A percentile compares a stretch with the other conserved stretches of the same genome.
These are phyloP conservation scores for Pseudohalonectria lignicola DNA, from an alignment of 2,329 filamentous ascomycete genomes.

Conservation along the genomic window DNA sequence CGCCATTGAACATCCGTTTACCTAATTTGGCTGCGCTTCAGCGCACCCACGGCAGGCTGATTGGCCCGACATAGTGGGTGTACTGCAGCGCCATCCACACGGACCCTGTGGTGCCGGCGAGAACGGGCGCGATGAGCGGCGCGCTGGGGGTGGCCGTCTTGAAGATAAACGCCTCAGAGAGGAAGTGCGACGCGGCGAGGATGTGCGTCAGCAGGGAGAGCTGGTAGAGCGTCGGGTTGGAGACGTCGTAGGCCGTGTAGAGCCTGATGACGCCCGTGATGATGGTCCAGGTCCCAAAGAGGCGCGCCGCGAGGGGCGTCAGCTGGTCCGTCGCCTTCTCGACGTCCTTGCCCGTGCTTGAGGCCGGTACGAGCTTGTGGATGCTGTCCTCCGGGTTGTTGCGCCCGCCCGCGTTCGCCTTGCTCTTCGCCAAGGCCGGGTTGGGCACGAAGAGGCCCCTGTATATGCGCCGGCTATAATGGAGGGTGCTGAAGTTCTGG, in stretches of 20 bases:
- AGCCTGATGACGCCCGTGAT: constrained; percentile 65
- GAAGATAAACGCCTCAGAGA: constrained; percentile 70
- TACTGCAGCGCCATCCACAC: constrained; percentile 59
- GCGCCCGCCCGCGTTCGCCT: constrained; percentile 14
- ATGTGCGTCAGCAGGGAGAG: constrained; percentile 73
- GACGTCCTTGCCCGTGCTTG: constrained; percentile 29
- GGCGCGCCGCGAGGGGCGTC: constrained; percentile 64
- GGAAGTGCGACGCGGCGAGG: constrained; percentile 68
- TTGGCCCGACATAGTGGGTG: constrained; percentile 49
- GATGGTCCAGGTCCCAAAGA: constrained; percentile 84
- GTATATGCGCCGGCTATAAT: constrained; percentile 83
- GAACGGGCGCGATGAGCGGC: constrained; percentile 44
- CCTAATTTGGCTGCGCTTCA: too few relatives aligned
- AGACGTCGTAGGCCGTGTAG: constrained; percentile 76
- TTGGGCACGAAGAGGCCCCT: constrained; percentile 50
- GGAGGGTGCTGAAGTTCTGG: constrained; percentile 70
- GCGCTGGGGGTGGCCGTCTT: constrained; percentile 57
- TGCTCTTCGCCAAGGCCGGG: constrained; percentile 27
- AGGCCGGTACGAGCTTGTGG: constrained; percentile 36
- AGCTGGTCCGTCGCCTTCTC: constrained; percentile 45
- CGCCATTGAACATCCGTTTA: too few relatives aligned
- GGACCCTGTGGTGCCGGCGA: constrained; percentile 29
- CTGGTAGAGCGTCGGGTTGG: constrained; percentile 63
- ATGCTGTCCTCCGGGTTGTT: constrained; percentile 39
- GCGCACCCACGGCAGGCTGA: constrained; percentile 4